A percentile compares a stretch with the other conserved stretches of the same genome.
Evolutionary conservation across 176 grass and related monocot genomes (phyloP).

Genomic region (Cenchrus americanus): DNA sequence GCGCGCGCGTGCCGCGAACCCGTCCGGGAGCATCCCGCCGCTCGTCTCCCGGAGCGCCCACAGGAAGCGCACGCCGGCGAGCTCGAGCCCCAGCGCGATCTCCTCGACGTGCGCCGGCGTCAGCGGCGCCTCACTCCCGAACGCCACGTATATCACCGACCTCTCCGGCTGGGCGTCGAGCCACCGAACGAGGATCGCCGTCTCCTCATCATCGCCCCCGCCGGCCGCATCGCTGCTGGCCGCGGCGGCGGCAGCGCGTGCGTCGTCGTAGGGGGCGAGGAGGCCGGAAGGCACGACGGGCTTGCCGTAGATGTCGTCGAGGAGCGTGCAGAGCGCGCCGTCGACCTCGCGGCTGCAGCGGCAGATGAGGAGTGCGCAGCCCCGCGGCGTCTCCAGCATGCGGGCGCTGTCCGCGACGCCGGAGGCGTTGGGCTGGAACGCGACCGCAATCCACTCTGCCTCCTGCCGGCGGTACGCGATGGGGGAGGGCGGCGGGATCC

Average conservation of each 20-base stretch:
- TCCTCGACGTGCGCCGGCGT: neutral
- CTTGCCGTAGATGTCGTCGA: conserved; percentile 19
- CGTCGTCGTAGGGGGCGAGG: no score
- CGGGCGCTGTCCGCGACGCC: neutral
- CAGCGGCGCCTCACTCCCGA: conserved; percentile 15
- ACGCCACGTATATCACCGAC: conserved; percentile 2
- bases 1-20: conserved; percentile 11
- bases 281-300: conserved; percentile 39
- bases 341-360: conserved; percentile 41
- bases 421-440: neutral
- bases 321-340: neutral
- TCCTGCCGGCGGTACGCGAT: conserved; percentile 8
- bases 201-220: neutral
- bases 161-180: neutral
- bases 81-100: conserved; percentile 20
- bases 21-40: conserved; percentile 4
- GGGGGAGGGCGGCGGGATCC: neutral
- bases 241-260: neutral
- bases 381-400: neutral
- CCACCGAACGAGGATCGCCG: neutral
- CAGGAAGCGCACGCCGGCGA: conserved; percentile 1
- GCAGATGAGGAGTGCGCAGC: neutral
- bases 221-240: neutral
- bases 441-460: neutral
- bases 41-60: conserved; percentile 15